phyloP scores from a whole-genome alignment of 805 yeast species.

The Kazachstania africana region DNA sequence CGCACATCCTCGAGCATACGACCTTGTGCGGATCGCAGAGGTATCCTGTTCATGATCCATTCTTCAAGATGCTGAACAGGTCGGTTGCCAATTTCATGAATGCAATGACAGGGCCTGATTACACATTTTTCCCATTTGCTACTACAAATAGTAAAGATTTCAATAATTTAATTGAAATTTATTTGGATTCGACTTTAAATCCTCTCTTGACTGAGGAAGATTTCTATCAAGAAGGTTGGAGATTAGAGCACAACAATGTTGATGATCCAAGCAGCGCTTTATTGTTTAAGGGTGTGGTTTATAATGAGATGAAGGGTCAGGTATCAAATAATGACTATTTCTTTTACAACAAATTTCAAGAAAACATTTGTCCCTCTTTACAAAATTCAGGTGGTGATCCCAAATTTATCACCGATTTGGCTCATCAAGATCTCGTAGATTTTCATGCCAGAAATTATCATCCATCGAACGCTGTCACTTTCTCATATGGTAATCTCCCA shows the following conservation, averaged over 20 bases:
- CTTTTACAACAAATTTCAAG: conserved; percentile 74
- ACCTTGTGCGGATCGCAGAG: conserved; percentile 87
- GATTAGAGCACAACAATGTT: conserved; percentile 63
- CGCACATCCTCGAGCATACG: conserved; percentile 93
- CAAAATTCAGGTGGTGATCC: conserved; percentile 96
- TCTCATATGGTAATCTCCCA: conserved; percentile 76
- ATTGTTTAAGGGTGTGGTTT: conserved; percentile 87
- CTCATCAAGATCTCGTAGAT: conserved; percentile 62
- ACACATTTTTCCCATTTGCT: conserved; percentile 91
- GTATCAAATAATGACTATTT: conserved; percentile 78
- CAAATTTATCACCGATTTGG: conserved; percentile 54
- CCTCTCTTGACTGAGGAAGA: conserved; percentile 73
- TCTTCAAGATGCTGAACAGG: conserved; percentile 91
- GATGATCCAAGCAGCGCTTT: conserved; percentile 50
- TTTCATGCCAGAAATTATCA: conserved; percentile 74
- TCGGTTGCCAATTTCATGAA: conserved; percentile 96
- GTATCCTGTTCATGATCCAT: conserved; percentile 93
- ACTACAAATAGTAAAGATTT: conserved; percentile 81
- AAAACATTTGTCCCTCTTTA: conserved; percentile 71
- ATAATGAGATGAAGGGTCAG: conserved; percentile 98
- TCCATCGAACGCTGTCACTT: conserved; percentile 80
- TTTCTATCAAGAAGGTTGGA: conserved; percentile 95
- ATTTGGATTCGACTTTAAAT: conserved; percentile 73
- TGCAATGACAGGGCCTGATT: conserved; percentile 97
- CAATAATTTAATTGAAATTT: conserved; percentile 73